phyloP scores from a whole-genome alignment of 2,329 filamentous ascomycete species.

The Talaromyces sp. region DNA sequence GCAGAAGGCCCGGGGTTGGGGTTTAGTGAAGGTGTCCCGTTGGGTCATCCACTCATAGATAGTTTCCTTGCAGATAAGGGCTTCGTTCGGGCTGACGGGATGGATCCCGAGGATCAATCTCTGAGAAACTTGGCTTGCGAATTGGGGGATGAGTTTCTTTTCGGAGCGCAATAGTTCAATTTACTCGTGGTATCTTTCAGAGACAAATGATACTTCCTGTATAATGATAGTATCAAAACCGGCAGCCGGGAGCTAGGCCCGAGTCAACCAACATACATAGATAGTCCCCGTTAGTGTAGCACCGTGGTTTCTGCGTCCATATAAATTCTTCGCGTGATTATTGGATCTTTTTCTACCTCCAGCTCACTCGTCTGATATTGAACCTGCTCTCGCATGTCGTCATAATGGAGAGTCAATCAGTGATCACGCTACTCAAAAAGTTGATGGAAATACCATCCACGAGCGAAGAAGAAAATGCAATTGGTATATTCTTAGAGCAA shows the following conservation, averaged over 20 bases:
- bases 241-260: constrained; percentile 3
- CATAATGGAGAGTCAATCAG: constrained; percentile 16
- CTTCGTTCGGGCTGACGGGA: constrained; percentile 19
- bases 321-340: constrained; percentile 10
- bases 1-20: constrained; percentile 9
- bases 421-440: constrained; percentile 30
- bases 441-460: constrained; percentile 38
- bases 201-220: constrained; percentile 7
- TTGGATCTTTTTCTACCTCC: constrained; percentile 4
- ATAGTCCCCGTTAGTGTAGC: constrained; percentile 6
- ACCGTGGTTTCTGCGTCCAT: background rate
- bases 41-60: constrained; percentile 21
- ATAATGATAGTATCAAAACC: constrained; percentile 3
- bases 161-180: constrained; percentile 7
- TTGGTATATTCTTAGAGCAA: constrained; percentile 34
- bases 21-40: constrained; percentile 15
- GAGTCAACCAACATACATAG: constrained; percentile 12
- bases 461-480: constrained; percentile 37
- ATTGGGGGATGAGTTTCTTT: constrained; percentile 20
- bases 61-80: constrained; percentile 20
- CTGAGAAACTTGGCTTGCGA: constrained; percentile 18
- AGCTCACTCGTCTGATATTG: background rate
- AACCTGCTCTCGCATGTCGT: background rate
- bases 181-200: background rate
- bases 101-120: constrained; percentile 16